These are phyloP conservation scores for Hypoxylon fuscum DNA, from an alignment of 495 filamentous ascomycete species.

Conservation along the genomic window DNA sequence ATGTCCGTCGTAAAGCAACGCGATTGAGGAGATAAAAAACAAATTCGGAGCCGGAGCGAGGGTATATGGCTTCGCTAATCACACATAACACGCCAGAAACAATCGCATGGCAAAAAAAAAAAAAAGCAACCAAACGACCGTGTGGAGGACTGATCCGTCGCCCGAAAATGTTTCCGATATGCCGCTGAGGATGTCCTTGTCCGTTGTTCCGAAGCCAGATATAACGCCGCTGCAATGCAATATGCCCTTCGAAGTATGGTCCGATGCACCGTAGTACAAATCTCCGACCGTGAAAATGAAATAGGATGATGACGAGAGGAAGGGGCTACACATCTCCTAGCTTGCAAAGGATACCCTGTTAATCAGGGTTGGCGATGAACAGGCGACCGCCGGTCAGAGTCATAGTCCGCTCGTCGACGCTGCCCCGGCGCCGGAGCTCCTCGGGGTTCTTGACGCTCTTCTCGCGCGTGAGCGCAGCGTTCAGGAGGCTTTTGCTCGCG, in stretches of 20 bases:
- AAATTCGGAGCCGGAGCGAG: constrained; percentile 42
- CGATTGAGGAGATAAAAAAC: background rate
- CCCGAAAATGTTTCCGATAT: constrained; percentile 37
- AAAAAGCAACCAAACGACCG: constrained; percentile 16
- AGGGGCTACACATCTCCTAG: background rate
- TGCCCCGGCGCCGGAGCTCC: constrained; percentile 83
- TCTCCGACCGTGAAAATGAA: constrained; percentile 6
- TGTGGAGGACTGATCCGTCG: too few species aligned
- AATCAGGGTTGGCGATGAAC: constrained; percentile 95
- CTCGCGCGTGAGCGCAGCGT: constrained; percentile 62
- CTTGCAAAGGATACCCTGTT: constrained; percentile 29
- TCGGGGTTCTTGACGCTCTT: constrained; percentile 76
- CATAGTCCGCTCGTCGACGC: constrained; percentile 94
- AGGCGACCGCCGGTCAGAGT: constrained; percentile 78
- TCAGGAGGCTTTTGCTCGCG: constrained; percentile 61
- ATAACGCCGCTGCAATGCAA: constrained; percentile 46
- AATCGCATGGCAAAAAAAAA: constrained; percentile 18
- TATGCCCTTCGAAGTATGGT: constrained; percentile 24
- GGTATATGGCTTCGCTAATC: constrained; percentile 43
- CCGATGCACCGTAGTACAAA: constrained; percentile 7
- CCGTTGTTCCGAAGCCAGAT: constrained; percentile 21
- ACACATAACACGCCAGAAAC: too few species aligned
- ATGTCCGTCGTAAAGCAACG: background rate
- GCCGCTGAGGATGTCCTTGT: constrained; percentile 30
- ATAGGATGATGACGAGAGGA: constrained; percentile 1